Conservation (phyloP, 176 grass and related monocot species). For the Triticum monococcum region DNA sequence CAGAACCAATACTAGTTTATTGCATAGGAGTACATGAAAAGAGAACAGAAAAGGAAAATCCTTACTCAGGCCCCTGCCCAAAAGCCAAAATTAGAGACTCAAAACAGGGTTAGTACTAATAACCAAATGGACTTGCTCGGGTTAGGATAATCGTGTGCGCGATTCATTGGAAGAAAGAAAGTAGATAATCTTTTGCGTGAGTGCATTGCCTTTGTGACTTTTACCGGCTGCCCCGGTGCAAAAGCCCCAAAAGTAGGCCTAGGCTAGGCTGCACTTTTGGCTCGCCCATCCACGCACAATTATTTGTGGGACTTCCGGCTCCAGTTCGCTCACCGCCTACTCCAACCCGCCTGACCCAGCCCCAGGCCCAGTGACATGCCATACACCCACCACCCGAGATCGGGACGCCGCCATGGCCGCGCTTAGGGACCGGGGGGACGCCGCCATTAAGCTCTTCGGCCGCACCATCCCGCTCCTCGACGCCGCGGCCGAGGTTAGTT, state of each 20-base stretch:
- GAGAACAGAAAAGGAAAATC: too few species aligned
- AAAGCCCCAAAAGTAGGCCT: constrained; percentile 20
- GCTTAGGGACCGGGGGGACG: constrained; percentile 26
- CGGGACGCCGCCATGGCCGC: constrained; percentile 40
- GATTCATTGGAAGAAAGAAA: too few species aligned
- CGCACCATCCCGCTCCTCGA: constrained; percentile 44
- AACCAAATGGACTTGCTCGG: too few species aligned
- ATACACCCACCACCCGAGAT: constrained; percentile 14
- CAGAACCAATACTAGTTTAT: too few species aligned
- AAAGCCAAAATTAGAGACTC: too few species aligned
- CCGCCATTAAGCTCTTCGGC: constrained; percentile 71
- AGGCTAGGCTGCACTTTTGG: neutral
- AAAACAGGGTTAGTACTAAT: too few species aligned
- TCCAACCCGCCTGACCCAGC: neutral
- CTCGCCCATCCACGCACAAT: constrained; percentile 25
- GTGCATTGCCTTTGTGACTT: neutral
- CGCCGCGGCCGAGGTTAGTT: constrained; percentile 6
- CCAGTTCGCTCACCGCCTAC: neutral
- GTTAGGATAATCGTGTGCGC: too few species aligned
- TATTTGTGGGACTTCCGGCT: neutral
- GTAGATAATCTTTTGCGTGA: neutral
- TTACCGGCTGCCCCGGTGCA: constrained; percentile 36
- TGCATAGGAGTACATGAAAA: too few species aligned
- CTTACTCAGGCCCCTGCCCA: too few species aligned
- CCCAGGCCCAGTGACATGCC: neutral